phyloP scores from a whole-genome alignment of 768 basidiomycete species.

The Boletus huronensis region DNA sequence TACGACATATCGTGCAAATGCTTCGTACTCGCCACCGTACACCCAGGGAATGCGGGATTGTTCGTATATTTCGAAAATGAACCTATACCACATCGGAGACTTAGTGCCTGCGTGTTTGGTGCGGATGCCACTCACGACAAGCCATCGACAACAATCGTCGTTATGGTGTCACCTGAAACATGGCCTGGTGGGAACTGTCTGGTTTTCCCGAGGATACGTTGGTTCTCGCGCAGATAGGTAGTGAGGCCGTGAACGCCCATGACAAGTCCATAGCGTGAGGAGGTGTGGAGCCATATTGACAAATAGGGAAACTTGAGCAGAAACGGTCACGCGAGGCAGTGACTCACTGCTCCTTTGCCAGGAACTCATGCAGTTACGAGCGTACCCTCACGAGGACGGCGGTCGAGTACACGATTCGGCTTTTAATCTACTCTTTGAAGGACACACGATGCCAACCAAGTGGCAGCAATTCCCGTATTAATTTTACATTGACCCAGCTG shows the following conservation, averaged over 20 bases:
- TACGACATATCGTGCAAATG: slow-evolving; percentile 48
- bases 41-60: slow-evolving; percentile 72
- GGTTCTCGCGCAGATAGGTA: slow-evolving; percentile 48
- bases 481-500: slow-evolving; percentile 3
- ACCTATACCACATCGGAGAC: slow-evolving; percentile 40
- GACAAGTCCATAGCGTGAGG: slow-evolving; percentile 12
- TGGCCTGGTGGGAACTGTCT: slow-evolving; percentile 25
- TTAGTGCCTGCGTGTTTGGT: slow-evolving; percentile 4
- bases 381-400: not conserved
- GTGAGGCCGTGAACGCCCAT: slow-evolving; percentile 56
- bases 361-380: not conserved
- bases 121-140: slow-evolving; percentile 68
- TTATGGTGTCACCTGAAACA: slow-evolving; percentile 15
- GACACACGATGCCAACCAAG: not conserved
- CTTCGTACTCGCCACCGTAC: slow-evolving; percentile 76
- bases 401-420: not conserved
- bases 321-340: not conserved
- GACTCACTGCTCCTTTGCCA: no score
- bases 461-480: slow-evolving; percentile 1
- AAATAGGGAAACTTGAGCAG: not conserved
- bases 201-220: slow-evolving; percentile 37
- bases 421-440: slow-evolving; percentile 1
- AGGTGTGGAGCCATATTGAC: not conserved
- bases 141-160: slow-evolving; percentile 71
- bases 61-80: slow-evolving; percentile 67